Evolutionary conservation across 805 yeast species (phyloP).

Genomic region (Ogataea naganishii): DNA sequence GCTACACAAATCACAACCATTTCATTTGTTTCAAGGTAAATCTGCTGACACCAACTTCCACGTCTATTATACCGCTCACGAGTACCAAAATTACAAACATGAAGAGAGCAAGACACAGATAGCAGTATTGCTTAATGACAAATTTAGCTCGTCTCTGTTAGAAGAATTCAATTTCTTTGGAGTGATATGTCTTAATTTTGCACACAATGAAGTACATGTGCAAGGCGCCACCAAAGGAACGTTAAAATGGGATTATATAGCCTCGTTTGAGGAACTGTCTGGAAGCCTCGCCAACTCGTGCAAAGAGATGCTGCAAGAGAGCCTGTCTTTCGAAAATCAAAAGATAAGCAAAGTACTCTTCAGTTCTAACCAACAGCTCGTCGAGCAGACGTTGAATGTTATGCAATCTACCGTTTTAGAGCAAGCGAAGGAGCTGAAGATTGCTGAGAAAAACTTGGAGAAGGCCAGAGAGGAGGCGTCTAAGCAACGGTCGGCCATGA

Average conservation of each 20-base stretch:
- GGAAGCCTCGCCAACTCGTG: constrained; percentile 28
- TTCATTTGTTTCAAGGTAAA: constrained; percentile 64
- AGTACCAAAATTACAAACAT: constrained; percentile 34
- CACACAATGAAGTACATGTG: constrained; percentile 13
- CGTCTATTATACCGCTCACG: constrained; percentile 69
- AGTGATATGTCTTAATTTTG: constrained; percentile 15
- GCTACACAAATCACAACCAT: constrained; percentile 72
- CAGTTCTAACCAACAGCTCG: constrained; percentile 18
- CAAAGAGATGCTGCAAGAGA: constrained; percentile 24
- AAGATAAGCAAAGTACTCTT: constrained; percentile 18
- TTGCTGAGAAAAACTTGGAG: constrained; percentile 5
- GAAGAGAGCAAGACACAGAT: constrained; percentile 58
- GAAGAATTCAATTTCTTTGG: constrained; percentile 19
- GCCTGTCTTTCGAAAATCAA: constrained; percentile 26
- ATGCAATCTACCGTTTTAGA: constrained; percentile 6
- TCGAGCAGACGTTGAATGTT: constrained; percentile 7
- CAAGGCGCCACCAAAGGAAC: constrained; percentile 19
- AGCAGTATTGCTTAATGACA: constrained; percentile 56
- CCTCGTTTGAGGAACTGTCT: constrained; percentile 25
- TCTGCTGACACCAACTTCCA: constrained; percentile 16
- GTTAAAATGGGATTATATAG: constrained; percentile 13
- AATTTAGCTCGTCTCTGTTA: constrained; percentile 29
- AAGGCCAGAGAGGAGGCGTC: constrained; percentile 6
- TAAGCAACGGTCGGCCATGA: constrained; percentile 5
- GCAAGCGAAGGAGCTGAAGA: constrained; percentile 3